Conservation (phyloP, 805 yeast genomes). For the Yamadazyma scolyti region DNA sequence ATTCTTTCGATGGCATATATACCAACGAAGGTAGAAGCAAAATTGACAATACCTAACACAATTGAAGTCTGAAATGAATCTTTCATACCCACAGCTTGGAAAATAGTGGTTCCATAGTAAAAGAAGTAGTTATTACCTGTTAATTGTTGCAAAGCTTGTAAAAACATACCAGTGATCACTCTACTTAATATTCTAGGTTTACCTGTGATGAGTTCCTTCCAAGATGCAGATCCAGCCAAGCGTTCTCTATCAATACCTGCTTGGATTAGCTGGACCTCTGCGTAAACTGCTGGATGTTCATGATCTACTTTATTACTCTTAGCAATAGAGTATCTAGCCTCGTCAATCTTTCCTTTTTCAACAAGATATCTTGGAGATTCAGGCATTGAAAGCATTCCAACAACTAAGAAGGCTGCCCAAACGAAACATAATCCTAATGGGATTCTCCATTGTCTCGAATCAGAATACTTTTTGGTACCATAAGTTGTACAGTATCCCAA, state of each 20-base stretch:
- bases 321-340: slow-evolving; percentile 54
- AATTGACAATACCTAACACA: slow-evolving; percentile 52
- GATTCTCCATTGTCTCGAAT: slow-evolving; percentile 63
- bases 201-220: slow-evolving; percentile 63
- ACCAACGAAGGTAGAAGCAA: slow-evolving; percentile 52
- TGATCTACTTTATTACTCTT: slow-evolving; percentile 51
- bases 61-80: slow-evolving; percentile 58
- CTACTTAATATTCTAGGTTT: slow-evolving; percentile 58
- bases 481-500: slow-evolving; percentile 65
- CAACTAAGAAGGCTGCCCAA: slow-evolving; percentile 49
- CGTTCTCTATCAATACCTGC: slow-evolving; percentile 62
- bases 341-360: slow-evolving; percentile 45
- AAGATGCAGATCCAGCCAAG: slow-evolving; percentile 60
- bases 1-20: slow-evolving; percentile 46
- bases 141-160: slow-evolving; percentile 59
- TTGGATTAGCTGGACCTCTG: slow-evolving; percentile 51
- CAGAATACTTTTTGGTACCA: slow-evolving; percentile 47
- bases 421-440: slow-evolving; percentile 56
- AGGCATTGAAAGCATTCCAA: slow-evolving; percentile 58
- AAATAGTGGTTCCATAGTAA: slow-evolving; percentile 58
- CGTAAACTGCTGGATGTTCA: slow-evolving; percentile 53
- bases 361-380: slow-evolving; percentile 68
- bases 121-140: slow-evolving; percentile 64
- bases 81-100: slow-evolving; percentile 46
- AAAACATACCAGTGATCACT: slow-evolving; percentile 52